Evolutionary conservation across 495 filamentous ascomycete genomes (phyloP).

Genomic region (Friedmanniomyces endolithicus): DNA sequence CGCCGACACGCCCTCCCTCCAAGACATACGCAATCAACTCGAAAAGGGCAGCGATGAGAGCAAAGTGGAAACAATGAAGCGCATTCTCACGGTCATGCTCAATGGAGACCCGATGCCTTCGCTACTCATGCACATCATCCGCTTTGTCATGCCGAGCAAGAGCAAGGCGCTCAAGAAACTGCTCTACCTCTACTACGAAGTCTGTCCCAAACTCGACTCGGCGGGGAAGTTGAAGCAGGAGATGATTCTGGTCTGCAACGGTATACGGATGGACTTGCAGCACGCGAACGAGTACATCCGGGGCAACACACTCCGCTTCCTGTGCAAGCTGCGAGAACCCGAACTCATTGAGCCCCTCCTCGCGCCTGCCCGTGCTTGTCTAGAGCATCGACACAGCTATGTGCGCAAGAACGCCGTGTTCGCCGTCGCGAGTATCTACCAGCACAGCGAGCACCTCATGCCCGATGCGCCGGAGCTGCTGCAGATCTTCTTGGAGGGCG

Average conservation of each 20-base stretch:
- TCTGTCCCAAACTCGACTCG: conserved; percentile 88
- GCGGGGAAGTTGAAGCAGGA: conserved; percentile 94
- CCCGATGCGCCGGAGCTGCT: conserved; percentile 93
- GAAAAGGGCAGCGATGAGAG: conserved; percentile 96
- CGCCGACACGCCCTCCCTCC: conserved; percentile 76
- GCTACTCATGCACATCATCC: conserved; percentile 98
- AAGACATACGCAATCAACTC: conserved; percentile 83
- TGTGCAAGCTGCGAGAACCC: conserved; percentile 89
- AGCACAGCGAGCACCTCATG: conserved; percentile 81
- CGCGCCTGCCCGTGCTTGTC: conserved; percentile 77
- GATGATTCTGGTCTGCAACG: conserved; percentile 98
- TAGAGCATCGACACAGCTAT: conserved; percentile 93
- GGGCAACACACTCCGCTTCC: conserved; percentile 89
- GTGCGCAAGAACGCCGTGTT: conserved; percentile 97
- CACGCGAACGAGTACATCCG: conserved; percentile 97
- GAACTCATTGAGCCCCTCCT: conserved; percentile 94
- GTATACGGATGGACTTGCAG: conserved; percentile 92
- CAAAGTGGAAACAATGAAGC: conserved; percentile 98
- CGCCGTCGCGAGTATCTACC: conserved; percentile 83
- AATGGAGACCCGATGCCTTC: conserved; percentile 94
- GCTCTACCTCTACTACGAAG: conserved; percentile 98
- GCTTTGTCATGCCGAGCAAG: conserved; percentile 97
- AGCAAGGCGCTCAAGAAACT: conserved; percentile 96
- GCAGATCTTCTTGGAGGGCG: conserved; percentile 74
- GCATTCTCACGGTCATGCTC: conserved; percentile 90